Base-by-base conservation (phyloP, 179 eudicot species). In the Gypsophila paniculata region DNA sequence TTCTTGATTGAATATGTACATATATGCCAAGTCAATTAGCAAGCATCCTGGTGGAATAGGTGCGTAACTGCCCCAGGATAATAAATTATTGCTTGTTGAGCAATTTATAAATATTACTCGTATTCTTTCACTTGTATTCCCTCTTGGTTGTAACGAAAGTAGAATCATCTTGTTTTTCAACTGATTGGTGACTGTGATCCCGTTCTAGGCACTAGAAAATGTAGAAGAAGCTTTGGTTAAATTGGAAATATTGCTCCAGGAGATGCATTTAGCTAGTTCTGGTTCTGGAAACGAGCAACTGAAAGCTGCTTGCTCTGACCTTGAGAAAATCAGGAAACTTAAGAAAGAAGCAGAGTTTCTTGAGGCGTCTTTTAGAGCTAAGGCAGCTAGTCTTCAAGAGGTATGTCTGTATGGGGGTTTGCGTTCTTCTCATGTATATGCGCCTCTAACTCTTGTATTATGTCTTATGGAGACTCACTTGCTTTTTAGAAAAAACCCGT, bases 341-440 rank as follows among this genome's bases (percentile, higher is more conserved):
- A 91, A 94, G 83, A 94, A 94, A 81, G 99, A 94, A 79, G 96
- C 99, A 63, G 99, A 94, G 81, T 94, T 89, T 84, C 94, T 94
- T 69, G 97, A 94, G 84, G 99, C 91, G 46, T 91, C 99, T 79
- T 88, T 94, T 70, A 83, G 94, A 80, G 97, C 99, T 18, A 94
- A 94, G 85, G 92, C 96, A 29, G 94, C 86, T 75, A 89, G 87
- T 62, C 89, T 94, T 77, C 94, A 88, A 75, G 88, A 89, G 92
- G 99, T 91, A 46, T 25, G 3, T 13, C 26, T 25, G 5, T 13
- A 25, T 5, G 2, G 7, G 5, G 5, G 48, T 44, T 19, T 8
- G 34, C 14, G 4, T 58, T 21, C 51, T n/a, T 19, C 25, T 13
- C 12, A 22, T 8, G 60, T 22, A 19, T 19, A 7, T n/a, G 46